These are phyloP conservation scores for Penicillium corylophilum DNA, from an alignment of 2,329 filamentous ascomycete genomes.

Conservation along the genomic window DNA sequence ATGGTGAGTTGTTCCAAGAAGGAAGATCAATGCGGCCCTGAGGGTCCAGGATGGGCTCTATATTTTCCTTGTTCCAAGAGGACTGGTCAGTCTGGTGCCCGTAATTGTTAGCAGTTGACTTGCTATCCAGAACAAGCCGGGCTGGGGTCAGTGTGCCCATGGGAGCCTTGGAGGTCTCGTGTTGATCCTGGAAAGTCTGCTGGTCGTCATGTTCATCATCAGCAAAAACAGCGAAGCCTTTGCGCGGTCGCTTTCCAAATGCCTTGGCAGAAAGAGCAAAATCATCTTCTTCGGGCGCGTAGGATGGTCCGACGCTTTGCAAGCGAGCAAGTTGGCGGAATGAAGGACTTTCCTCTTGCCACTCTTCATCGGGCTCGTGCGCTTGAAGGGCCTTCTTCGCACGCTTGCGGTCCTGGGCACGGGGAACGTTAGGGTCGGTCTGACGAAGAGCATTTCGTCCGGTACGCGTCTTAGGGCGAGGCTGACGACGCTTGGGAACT, in stretches of 20 bases:
- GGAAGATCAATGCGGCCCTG: conserved; percentile 26
- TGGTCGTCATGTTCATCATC: conserved; percentile 28
- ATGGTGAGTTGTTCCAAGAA: conserved; percentile 28
- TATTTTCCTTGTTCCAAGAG: conserved; percentile 36
- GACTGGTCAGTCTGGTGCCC: conserved; percentile 9
- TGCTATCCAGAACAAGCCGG: conserved; percentile 24
- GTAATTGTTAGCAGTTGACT: conserved; percentile 16
- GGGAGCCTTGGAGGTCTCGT: conserved; percentile 1
- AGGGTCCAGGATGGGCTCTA: conserved; percentile 34
- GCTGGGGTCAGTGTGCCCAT: conserved; percentile 18
- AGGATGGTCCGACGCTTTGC: conserved; percentile 19
- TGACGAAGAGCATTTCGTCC: conserved; percentile 30
- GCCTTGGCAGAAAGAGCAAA: conserved; percentile 32
- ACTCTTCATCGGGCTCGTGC: conserved; percentile 11
- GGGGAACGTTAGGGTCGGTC: conserved; percentile 34
- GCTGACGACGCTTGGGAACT: conserved; percentile 37
- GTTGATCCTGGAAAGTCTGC: conserved; percentile 9
- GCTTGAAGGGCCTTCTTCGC: conserved; percentile 16
- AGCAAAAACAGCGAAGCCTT: conserved; percentile 39
- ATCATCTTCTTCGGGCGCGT: conserved; percentile 32
- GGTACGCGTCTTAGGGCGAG: conserved; percentile 23
- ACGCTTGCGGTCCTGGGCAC: conserved; percentile 29
- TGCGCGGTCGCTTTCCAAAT: conserved; percentile 29
- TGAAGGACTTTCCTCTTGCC: conserved; percentile 18
- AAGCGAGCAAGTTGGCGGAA: conserved; percentile 19